Conservation (phyloP, 805 yeast species). For the Candida krabiensis region DNA sequence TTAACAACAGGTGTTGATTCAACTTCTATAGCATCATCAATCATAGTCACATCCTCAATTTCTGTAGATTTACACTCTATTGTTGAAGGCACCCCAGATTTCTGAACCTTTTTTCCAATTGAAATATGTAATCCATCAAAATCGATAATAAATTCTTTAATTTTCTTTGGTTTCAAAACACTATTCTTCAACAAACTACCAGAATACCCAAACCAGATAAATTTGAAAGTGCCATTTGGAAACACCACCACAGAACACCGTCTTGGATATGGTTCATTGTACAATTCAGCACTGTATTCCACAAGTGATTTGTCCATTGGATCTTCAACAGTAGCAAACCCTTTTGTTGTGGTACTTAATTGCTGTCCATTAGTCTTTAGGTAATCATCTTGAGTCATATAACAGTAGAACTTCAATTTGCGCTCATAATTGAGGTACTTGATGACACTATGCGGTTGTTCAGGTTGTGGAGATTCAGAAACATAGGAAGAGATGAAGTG, state of each 20-base stretch:
- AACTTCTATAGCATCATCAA: background rate
- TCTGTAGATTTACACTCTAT: background rate
- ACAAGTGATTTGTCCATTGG: slow-evolving; percentile 11
- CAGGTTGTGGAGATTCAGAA: slow-evolving; percentile 20
- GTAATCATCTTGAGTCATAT: slow-evolving; percentile 48
- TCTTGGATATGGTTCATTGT: slow-evolving; percentile 8
- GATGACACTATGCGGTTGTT: slow-evolving; percentile 37
- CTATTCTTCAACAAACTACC: slow-evolving; percentile 10
- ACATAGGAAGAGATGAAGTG: slow-evolving; percentile 13
- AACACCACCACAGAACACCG: slow-evolving; percentile 11
- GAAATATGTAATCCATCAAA: slow-evolving; percentile 6
- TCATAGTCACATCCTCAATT: background rate
- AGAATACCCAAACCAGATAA: slow-evolving; percentile 19
- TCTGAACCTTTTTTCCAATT: slow-evolving; percentile 6
- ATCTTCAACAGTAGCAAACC: slow-evolving; percentile 1
- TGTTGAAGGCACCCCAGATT: slow-evolving; percentile 5
- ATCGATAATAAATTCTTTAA: slow-evolving; percentile 8
- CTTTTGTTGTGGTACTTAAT: slow-evolving; percentile 1
- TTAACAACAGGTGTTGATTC: background rate
- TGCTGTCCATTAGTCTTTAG: slow-evolving; percentile 30
- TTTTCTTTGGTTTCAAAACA: slow-evolving; percentile 6
- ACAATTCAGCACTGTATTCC: slow-evolving; percentile 15
- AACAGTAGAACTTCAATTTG: slow-evolving; percentile 68
- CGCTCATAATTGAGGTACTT: slow-evolving; percentile 74
- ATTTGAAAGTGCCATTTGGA: slow-evolving; percentile 6